These are phyloP conservation scores for Nothophaeocryptopus gaeumannii DNA, from an alignment of 2,329 filamentous ascomycete species.

Conservation along the genomic window DNA sequence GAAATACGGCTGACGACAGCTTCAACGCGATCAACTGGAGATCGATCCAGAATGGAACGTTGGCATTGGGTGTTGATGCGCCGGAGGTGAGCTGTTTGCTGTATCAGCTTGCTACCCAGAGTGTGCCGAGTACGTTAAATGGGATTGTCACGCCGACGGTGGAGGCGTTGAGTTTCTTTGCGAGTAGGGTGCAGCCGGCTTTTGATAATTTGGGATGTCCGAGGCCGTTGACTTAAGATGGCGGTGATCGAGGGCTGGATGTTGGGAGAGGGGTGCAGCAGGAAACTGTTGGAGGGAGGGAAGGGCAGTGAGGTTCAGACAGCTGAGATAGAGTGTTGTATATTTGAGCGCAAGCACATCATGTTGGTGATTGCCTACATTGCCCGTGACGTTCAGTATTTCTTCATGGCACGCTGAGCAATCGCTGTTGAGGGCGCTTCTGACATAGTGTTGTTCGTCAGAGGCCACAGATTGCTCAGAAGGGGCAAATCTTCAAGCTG, in stretches of 20 bases:
- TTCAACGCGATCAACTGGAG: slow-evolving; percentile 38
- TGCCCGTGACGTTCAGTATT: too few species aligned
- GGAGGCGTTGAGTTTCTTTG: slow-evolving; percentile 33
- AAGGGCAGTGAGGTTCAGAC: too few species aligned
- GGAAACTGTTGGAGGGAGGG: too few species aligned
- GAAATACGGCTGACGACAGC: slow-evolving; percentile 24
- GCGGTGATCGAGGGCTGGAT: neutral
- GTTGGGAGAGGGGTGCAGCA: too few species aligned
- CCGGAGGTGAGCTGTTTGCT: slow-evolving; percentile 40
- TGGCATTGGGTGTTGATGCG: slow-evolving; percentile 29
- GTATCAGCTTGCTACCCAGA: slow-evolving; percentile 43
- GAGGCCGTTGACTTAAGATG: slow-evolving; percentile 21
- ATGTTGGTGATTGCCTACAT: too few species aligned
- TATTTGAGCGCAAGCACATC: too few species aligned
- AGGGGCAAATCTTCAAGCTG: too few species aligned
- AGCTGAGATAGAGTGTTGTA: too few species aligned
- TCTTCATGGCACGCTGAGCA: too few species aligned
- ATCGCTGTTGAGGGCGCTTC: too few species aligned
- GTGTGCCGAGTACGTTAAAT: slow-evolving; percentile 39
- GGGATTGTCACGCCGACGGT: slow-evolving; percentile 39
- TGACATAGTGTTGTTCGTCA: too few species aligned
- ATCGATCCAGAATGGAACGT: slow-evolving; percentile 40
- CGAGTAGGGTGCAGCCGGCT: slow-evolving; percentile 30
- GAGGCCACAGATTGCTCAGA: too few species aligned
- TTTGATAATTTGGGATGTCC: slow-evolving; percentile 40